phyloP scores from a whole-genome alignment of 441 rosid species.

The Manihot esculenta region DNA sequence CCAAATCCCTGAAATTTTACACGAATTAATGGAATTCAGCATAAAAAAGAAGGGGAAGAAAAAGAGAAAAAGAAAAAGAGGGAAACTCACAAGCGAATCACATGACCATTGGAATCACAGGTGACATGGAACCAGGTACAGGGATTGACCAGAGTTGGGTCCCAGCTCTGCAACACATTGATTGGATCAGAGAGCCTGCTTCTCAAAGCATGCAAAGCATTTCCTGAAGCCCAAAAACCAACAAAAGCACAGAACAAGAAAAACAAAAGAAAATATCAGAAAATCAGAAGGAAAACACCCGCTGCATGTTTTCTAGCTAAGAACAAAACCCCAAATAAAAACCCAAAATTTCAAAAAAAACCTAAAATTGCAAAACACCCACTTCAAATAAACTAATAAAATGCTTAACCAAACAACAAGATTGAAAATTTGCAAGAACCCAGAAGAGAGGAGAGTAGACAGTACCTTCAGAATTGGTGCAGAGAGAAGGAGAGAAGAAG shows the following conservation, averaged over 20 bases:
- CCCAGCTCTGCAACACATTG: slow-evolving; percentile 79
- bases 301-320: slow-evolving; percentile 8
- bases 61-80: background rate
- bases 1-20: slow-evolving; percentile 57
- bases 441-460: too few relatives aligned
- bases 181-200: slow-evolving; percentile 64
- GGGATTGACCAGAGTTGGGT: slow-evolving; percentile 82
- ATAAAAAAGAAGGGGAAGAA: background rate
- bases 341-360: background rate
- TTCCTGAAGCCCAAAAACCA: slow-evolving; percentile 39
- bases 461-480: slow-evolving; percentile 67
- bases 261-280: background rate
- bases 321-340: background rate
- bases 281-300: slow-evolving; percentile 3
- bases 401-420: too few relatives aligned
- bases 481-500: slow-evolving; percentile 38
- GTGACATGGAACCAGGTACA: slow-evolving; percentile 82
- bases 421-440: too few relatives aligned
- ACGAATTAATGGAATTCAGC: background rate
- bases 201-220: slow-evolving; percentile 61
- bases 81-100: slow-evolving; percentile 50
- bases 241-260: slow-evolving; percentile 10
- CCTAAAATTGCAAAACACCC: background rate
- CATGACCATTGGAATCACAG: slow-evolving; percentile 63
- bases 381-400: background rate